These are phyloP conservation scores for Aureobasidium subglaciale DNA, from an alignment of 2,329 filamentous ascomycete species.

Conservation along the genomic window DNA sequence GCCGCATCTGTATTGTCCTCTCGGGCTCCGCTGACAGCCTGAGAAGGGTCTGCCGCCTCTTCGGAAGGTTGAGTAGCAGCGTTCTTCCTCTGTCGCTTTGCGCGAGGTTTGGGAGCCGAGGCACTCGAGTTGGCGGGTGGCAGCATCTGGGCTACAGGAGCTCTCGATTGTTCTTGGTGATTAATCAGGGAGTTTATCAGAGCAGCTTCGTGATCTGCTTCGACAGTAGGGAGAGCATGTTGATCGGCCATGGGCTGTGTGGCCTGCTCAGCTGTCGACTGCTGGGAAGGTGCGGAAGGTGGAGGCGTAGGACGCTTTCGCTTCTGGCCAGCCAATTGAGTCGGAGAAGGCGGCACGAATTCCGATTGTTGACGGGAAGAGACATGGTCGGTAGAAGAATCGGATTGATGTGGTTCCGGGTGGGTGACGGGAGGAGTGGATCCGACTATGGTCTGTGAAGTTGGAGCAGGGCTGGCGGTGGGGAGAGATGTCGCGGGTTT, in stretches of 20 bases:
- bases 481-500: not conserved
- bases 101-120: not conserved
- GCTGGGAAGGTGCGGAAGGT: not conserved
- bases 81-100: constrained; percentile 13
- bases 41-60: not conserved
- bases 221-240: not conserved
- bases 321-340: constrained; percentile 12
- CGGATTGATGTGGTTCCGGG: not conserved
- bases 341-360: not conserved
- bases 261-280: not conserved
- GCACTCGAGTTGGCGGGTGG: not conserved
- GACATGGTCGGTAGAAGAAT: not conserved
- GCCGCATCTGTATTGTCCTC: not conserved
- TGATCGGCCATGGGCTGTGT: not conserved
- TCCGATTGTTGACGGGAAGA: not conserved
- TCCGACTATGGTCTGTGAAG: not conserved
- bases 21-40: not conserved
- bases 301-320: constrained; percentile 6
- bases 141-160: constrained; percentile 12
- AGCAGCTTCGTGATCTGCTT: not conserved
- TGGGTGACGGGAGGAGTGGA: not conserved
- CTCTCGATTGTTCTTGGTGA: not conserved
- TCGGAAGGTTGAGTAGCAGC: not conserved
- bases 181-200: constrained; percentile 9
- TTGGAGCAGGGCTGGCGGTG: not conserved